These are phyloP conservation scores for Zygnema cylindricum DNA, from an alignment of 139 green algal species.

Conservation along the genomic window DNA sequence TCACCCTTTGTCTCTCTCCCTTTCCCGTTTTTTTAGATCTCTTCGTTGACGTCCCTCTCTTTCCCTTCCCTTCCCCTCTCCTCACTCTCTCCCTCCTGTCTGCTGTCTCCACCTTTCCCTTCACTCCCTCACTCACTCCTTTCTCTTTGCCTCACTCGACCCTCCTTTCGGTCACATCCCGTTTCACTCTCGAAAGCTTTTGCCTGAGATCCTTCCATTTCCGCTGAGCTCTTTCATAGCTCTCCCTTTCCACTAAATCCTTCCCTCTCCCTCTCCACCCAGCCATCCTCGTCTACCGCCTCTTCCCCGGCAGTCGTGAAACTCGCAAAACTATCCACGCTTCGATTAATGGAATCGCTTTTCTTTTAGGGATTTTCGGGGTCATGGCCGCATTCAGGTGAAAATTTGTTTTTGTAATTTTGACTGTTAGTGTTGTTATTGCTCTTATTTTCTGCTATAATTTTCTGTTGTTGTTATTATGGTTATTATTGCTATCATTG, in stretches of 20 bases:
- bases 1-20: neutral
- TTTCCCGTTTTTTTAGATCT: neutral
- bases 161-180: neutral
- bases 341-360: slow-evolving; percentile 23
- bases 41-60: neutral
- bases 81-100: slow-evolving; percentile 8
- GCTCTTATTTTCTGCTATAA: too few relatives aligned
- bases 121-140: neutral
- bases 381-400: slow-evolving; percentile 44
- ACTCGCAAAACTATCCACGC: slow-evolving; percentile 46
- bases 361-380: slow-evolving; percentile 34
- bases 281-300: slow-evolving; percentile 51
- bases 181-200: too few relatives aligned
- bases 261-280: neutral
- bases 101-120: neutral
- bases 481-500: too few relatives aligned
- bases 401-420: too few relatives aligned
- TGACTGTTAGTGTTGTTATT: slow-evolving; percentile 34
- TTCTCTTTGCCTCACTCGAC: neutral
- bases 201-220: neutral
- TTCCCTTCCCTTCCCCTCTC: slow-evolving; percentile 6
- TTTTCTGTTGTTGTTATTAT: too few relatives aligned
- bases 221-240: neutral
- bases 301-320: slow-evolving; percentile 27
- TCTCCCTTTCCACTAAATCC: neutral